Conservation (phyloP, 768 basidiomycete species). For the Vararia minispora region DNA sequence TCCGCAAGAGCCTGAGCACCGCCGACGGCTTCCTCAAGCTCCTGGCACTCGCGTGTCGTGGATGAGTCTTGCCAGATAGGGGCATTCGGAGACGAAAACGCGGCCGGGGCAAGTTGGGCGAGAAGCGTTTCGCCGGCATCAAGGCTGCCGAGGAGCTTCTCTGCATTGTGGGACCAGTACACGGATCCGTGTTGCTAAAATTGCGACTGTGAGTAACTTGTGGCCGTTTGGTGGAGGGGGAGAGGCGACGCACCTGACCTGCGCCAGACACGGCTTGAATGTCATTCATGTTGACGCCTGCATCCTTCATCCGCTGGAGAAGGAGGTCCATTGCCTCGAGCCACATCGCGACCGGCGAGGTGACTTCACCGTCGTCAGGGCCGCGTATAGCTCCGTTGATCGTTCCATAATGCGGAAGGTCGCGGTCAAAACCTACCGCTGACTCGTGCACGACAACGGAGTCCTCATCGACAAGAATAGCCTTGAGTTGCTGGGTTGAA, state of each 20-base stretch:
- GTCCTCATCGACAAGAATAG: constrained; percentile 50
- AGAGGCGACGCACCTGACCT: constrained; percentile 46
- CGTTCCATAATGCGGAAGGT: constrained; percentile 60
- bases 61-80: constrained; percentile 94
- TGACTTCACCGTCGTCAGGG: constrained; percentile 60
- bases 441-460: constrained; percentile 53
- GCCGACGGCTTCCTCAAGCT: constrained; percentile 55
- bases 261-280: constrained; percentile 67
- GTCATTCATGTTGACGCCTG: constrained; percentile 44
- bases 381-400: constrained; percentile 56
- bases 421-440: constrained; percentile 70
- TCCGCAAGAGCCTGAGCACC: constrained; percentile 64
- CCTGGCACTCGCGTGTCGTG: constrained; percentile 61
- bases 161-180: constrained; percentile 59
- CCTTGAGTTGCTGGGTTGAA: constrained; percentile 80
- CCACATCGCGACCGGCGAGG: constrained; percentile 75
- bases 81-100: constrained; percentile 56
- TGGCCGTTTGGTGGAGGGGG: too few species aligned
- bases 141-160: constrained; percentile 39
- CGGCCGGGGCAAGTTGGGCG: constrained; percentile 47
- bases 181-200: constrained; percentile 78
- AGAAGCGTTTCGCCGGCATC: constrained; percentile 38
- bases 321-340: constrained; percentile 78
- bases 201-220: neutral
- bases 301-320: constrained; percentile 46